Conservation (phyloP, 2,329 filamentous ascomycete genomes). For the Tolypocladium ovalisporum region DNA sequence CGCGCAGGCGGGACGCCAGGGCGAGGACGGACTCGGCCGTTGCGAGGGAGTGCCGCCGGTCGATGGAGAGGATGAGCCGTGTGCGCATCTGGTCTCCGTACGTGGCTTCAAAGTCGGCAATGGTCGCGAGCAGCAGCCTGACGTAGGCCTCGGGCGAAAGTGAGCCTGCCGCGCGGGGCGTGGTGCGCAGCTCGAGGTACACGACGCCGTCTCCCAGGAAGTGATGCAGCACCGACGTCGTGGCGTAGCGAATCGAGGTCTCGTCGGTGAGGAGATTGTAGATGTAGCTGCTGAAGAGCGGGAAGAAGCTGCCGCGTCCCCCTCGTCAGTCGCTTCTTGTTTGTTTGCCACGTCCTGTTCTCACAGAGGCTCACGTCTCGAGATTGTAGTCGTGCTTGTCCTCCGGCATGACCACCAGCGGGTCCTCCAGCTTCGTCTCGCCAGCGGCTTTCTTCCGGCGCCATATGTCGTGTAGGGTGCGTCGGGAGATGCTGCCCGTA, state of each 20-base stretch:
- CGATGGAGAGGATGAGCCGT: slow-evolving; percentile 63
- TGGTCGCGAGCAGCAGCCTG: slow-evolving; percentile 51
- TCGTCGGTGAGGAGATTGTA: slow-evolving; percentile 61
- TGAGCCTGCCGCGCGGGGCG: slow-evolving; percentile 52
- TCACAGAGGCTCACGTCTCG: slow-evolving; percentile 42
- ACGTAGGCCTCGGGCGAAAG: slow-evolving; percentile 57
- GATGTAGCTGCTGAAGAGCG: slow-evolving; percentile 68
- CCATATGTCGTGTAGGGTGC: slow-evolving; percentile 69
- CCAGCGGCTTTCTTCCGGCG: slow-evolving; percentile 41
- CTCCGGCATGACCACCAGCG: slow-evolving; percentile 54
- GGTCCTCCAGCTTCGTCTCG: slow-evolving; percentile 51
- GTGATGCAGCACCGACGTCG: slow-evolving; percentile 50
- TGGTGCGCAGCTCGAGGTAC: slow-evolving; percentile 74
- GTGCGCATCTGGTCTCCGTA: slow-evolving; percentile 37
- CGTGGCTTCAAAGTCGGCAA: slow-evolving; percentile 37
- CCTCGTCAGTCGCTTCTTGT: neutral
- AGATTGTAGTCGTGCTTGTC: slow-evolving; percentile 64
- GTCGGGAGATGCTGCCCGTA: slow-evolving; percentile 64
- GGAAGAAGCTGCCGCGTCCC: slow-evolving; percentile 53
- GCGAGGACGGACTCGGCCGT: slow-evolving; percentile 54
- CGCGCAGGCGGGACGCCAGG: slow-evolving; percentile 39
- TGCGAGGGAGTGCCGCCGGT: slow-evolving; percentile 48
- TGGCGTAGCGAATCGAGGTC: slow-evolving; percentile 49
- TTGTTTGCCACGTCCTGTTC: too few species aligned
- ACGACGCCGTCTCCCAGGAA: slow-evolving; percentile 62